Evolutionary conservation across 805 yeast species (phyloP).

Genomic region (fission yeast (Schizosaccharomyces pombe)): DNA sequence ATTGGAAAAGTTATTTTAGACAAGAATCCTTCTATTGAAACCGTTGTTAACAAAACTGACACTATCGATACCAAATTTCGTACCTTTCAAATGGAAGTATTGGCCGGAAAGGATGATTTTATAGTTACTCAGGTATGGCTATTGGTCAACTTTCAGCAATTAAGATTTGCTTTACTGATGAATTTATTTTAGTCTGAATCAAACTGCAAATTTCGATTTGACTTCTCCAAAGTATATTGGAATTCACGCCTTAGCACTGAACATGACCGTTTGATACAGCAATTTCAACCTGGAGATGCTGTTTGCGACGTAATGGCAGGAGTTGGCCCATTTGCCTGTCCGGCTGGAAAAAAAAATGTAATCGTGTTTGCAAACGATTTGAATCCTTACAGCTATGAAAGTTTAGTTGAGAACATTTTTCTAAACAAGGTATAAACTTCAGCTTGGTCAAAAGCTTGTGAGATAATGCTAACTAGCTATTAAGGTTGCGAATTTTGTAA

Average conservation of each 20-base stretch:
- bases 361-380: constrained; percentile 78
- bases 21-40: constrained; percentile 55
- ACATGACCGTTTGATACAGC: constrained; percentile 53
- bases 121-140: constrained; percentile 22
- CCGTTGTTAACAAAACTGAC: constrained; percentile 82
- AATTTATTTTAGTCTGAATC: constrained; percentile 36
- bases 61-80: constrained; percentile 70
- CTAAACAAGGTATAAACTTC: constrained; percentile 40
- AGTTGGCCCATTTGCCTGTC: constrained; percentile 93
- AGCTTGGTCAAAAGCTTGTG: constrained; percentile 6
- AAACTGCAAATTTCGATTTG: constrained; percentile 65
- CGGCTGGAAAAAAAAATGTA: constrained; percentile 68
- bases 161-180: not conserved
- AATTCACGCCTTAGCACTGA: constrained; percentile 85
- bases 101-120: constrained; percentile 64
- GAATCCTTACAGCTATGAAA: constrained; percentile 64
- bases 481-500: constrained; percentile 19
- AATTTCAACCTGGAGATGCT: constrained; percentile 40
- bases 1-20: constrained; percentile 83
- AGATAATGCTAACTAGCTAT: constrained; percentile 7
- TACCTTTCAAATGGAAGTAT: constrained; percentile 78
- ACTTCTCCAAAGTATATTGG: constrained; percentile 91
- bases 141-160: too few relatives aligned
- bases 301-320: constrained; percentile 96
- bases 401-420: constrained; percentile 38